A percentile compares a stretch with the other conserved stretches of the same genome.
Conservation (phyloP, 805 yeast species). For the Kazachstania kunashirensis region DNA sequence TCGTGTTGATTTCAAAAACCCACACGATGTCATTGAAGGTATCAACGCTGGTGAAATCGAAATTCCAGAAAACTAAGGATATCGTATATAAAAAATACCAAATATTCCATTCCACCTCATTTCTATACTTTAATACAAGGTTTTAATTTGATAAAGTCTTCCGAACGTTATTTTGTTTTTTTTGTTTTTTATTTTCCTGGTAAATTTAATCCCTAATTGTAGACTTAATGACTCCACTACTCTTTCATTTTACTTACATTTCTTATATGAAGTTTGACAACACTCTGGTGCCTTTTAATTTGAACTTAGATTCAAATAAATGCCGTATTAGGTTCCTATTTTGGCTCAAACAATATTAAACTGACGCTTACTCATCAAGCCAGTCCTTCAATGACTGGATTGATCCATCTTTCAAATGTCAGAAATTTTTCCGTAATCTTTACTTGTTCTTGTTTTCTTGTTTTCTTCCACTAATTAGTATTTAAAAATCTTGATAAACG, state of each 20-base stretch:
- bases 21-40: constrained; percentile 97
- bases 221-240: not conserved
- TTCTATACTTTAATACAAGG: constrained; percentile 9
- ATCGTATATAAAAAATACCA: constrained; percentile 3
- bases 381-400: constrained; percentile 37
- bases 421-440: constrained; percentile 5
- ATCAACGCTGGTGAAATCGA: constrained; percentile 98
- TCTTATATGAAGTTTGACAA: constrained; percentile 9
- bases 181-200: constrained; percentile 1
- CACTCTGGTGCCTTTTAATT: constrained; percentile 14
- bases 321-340: constrained; percentile 48
- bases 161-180: constrained; percentile 5
- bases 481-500: too few relatives aligned
- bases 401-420: constrained; percentile 54
- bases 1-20: constrained; percentile 98
- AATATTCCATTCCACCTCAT: constrained; percentile 16
- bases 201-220: not conserved
- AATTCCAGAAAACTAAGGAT: constrained; percentile 32
- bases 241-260: not conserved
- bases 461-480: too few relatives aligned
- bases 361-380: constrained; percentile 67
- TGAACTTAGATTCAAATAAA: not conserved
- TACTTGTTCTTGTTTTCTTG: not conserved
- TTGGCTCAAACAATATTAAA: constrained; percentile 67
- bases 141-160: constrained; percentile 9